A percentile compares a stretch with the other conserved stretches of the same genome.
phyloP scores from a whole-genome alignment of 2,329 filamentous ascomycete genomes.

The Colletotrichum somersetense region DNA sequence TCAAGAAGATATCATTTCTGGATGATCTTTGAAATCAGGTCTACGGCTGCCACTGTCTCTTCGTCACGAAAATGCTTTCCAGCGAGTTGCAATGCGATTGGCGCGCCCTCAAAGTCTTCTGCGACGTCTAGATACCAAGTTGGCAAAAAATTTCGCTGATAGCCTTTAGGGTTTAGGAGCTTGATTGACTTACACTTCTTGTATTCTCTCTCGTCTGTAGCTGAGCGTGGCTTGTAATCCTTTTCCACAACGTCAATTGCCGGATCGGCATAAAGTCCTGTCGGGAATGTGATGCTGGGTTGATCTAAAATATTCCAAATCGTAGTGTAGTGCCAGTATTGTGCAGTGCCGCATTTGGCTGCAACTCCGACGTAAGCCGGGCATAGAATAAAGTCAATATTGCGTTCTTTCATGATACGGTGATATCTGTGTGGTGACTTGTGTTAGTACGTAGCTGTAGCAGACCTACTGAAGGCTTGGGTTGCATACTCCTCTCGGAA shows the following conservation, averaged over 20 bases:
- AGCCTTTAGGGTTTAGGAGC: not conserved
- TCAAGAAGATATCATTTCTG: not conserved
- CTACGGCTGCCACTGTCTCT: constrained; percentile 28
- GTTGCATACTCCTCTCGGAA: constrained; percentile 48
- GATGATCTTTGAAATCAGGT: constrained; percentile 9
- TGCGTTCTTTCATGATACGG: constrained; percentile 43
- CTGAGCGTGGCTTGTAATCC: constrained; percentile 18
- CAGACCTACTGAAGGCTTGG: constrained; percentile 54
- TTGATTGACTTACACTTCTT: constrained; percentile 30
- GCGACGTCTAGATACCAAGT: not conserved
- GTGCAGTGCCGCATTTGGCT: constrained; percentile 41
- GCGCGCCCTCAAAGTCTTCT: constrained; percentile 13
- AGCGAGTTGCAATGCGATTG: constrained; percentile 22
- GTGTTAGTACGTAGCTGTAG: constrained; percentile 26
- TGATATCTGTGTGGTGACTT: constrained; percentile 24
- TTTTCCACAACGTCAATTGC: constrained; percentile 12
- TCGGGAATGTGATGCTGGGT: constrained; percentile 47
- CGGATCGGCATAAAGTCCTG: constrained; percentile 35
- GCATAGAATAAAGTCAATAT: constrained; percentile 48
- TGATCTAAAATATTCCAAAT: constrained; percentile 52
- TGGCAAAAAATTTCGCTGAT: not conserved
- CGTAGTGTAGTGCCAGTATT: constrained; percentile 49
- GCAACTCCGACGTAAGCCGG: constrained; percentile 46
- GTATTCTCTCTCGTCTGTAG: constrained; percentile 23
- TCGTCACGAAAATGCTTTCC: constrained; percentile 34